A percentile compares a stretch with the other conserved stretches of the same genome.
phyloP scores from a whole-genome alignment of 305 asterid species.

The Fraxinus ornus region DNA sequence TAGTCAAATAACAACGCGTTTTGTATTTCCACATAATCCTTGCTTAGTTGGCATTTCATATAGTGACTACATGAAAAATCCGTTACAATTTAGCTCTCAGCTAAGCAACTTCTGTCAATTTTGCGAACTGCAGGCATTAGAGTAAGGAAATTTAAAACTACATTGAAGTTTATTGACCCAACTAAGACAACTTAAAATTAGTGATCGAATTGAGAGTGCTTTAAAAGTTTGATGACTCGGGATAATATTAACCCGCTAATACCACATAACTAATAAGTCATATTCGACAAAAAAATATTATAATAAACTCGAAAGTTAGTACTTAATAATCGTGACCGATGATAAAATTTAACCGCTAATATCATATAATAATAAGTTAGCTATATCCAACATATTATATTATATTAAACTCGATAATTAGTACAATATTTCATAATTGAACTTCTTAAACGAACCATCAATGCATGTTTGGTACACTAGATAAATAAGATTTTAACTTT shows the following conservation, averaged over 20 bases:
- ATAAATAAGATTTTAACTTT: not conserved
- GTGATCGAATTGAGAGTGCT: not conserved
- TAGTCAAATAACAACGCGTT: too few species aligned
- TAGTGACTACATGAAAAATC: too few species aligned
- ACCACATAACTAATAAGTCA: too few species aligned
- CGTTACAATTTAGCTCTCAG: not conserved
- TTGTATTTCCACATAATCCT: too few species aligned
- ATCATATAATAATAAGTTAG: too few species aligned
- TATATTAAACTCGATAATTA: not conserved
- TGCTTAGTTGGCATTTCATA: too few species aligned
- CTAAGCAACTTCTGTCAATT: not conserved
- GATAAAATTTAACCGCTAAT: too few species aligned
- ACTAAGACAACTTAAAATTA: not conserved
- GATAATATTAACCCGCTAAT: not conserved
- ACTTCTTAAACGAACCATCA: not conserved
- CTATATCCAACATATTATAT: not conserved
- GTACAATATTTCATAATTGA: not conserved
- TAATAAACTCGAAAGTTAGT: not conserved
- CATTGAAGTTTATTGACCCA: not conserved
- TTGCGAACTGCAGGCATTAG: not conserved
- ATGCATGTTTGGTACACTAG: not conserved
- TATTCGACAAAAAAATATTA: not conserved
- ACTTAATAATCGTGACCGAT: not conserved
- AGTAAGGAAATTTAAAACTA: not conserved
- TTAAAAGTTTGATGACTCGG: not conserved